phyloP scores from a whole-genome alignment of 108 stramenopile genomes.

The Pseudonitzschia multistriata region DNA sequence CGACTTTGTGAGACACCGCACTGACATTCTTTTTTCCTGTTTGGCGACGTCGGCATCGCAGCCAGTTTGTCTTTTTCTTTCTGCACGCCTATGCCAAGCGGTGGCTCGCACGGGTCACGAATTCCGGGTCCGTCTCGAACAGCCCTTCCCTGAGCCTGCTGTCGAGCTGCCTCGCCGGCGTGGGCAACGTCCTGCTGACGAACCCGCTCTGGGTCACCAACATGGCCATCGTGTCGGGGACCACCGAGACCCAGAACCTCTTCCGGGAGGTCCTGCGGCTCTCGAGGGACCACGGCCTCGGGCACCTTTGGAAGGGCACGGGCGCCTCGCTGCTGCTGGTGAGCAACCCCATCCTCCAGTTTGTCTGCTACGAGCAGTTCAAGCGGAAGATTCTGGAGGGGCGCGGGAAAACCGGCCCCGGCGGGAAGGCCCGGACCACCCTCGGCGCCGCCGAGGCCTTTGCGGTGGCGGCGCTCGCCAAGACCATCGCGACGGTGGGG shows the following conservation, averaged over 20 bases:
- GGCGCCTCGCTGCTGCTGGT: constrained; percentile 83
- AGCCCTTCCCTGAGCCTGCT: constrained; percentile 39
- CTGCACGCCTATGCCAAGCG: constrained; percentile 47
- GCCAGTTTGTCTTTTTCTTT: constrained; percentile 73
- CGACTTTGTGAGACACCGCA: no score
- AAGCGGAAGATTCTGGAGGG: constrained; percentile 32
- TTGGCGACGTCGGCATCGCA: neutral
- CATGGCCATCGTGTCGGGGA: constrained; percentile 59
- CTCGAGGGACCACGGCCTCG: constrained; percentile 38
- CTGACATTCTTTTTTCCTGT: neutral
- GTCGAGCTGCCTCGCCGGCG: constrained; percentile 65
- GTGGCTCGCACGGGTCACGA: constrained; percentile 20
- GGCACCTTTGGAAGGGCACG: constrained; percentile 73
- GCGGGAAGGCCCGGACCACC: neutral
- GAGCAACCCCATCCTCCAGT: constrained; percentile 94
- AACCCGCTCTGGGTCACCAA: constrained; percentile 87
- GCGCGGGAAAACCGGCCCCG: neutral
- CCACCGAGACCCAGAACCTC: constrained; percentile 34
- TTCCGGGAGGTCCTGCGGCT: constrained; percentile 44
- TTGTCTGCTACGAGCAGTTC: constrained; percentile 84
- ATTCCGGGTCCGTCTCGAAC: constrained; percentile 23
- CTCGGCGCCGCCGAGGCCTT: constrained; percentile 78
- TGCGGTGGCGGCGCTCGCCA: constrained; percentile 83
- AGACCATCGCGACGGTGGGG: constrained; percentile 80
- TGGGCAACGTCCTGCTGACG: constrained; percentile 73